Evolutionary conservation across 306 rosid genomes (phyloP).

Genomic region (Erythrophleum fordii): DNA sequence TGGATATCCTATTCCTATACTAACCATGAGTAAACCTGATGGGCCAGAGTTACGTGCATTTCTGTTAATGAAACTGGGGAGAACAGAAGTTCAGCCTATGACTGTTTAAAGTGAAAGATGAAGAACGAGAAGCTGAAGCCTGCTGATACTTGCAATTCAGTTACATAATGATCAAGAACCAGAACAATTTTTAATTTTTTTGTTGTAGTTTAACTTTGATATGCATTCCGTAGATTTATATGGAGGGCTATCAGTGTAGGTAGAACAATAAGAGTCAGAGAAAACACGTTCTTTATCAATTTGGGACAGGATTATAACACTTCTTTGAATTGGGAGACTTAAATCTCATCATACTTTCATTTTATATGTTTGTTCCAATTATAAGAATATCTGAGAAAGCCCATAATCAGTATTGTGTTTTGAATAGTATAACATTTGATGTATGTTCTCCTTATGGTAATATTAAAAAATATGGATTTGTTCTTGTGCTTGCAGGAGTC

Average conservation of each 20-base stretch:
- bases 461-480: conserved; percentile 20
- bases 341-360: conserved; percentile 2
- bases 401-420: conserved; percentile 6
- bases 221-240: conserved; percentile 31
- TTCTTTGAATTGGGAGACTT: conserved; percentile 5
- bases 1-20: conserved; percentile 1
- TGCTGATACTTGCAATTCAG: not conserved
- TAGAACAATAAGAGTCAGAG: not conserved
- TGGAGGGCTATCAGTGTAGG: conserved; percentile 8
- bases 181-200: not conserved
- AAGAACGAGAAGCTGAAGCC: conserved; percentile 3
- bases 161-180: conserved; percentile 14
- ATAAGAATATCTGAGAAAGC: conserved; percentile 23
- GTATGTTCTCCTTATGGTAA: conserved; percentile 30
- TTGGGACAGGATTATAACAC: not conserved
- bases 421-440: conserved; percentile 26
- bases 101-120: not conserved
- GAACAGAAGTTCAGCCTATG: not conserved
- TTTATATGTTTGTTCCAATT: conserved; percentile 11
- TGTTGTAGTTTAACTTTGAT: conserved; percentile 5
- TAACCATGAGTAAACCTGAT: not conserved
- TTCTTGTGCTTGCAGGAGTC: conserved; percentile 60
- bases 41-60: not conserved
- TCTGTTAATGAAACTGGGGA: not conserved
- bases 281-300: not conserved